Base-by-base conservation (phyloP, 345 rosid species). In the Moricandia moricandioides region DNA sequence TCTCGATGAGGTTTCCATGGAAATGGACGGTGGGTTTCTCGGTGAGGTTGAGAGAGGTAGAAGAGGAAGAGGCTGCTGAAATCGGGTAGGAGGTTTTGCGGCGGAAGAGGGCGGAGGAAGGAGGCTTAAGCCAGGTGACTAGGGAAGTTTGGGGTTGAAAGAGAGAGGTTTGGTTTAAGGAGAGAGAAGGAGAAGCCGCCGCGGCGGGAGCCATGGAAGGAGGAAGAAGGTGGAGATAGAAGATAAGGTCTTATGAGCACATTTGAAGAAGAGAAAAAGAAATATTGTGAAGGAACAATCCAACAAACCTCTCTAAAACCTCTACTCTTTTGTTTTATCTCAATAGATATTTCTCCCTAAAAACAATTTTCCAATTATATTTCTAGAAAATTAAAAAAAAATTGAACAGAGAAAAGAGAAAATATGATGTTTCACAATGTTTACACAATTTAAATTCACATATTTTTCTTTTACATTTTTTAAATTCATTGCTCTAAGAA, bases 231-330 rank as follows among this genome's bases (percentile, higher is more conserved):
- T 16, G 72, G 59, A 76, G 80, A 35, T 13, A 78, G 74, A 72
- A 68, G 81, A 78, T 78, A 78, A 78, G 81, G 81, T 78, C 65
- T 60, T 33, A 52, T 54, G 73, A 72, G 24, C 24, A 72, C 77
- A 72, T 66, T 67, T 78, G 78, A 72, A 78, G 65, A 72, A 72
- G 47, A 72, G 8, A 43, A 14, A 55, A 14, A 55, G 49, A 12
- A 4, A 43, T 43, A 11, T 45, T 26, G 40, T 16, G 68, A 45
- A 45, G 31, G 13, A 43, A 65, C 27, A 70, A 61, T 61, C 43
- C 37, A 35, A 62, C 68, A 83, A 85, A 82, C 87, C 88, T 68
- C 85, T 65, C 86, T 85, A 72, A 82, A 87, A 87, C 88, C 87
- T 71, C 80, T 35, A 49, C 58, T 17, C 55, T 55, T 79, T 79